Base-by-base conservation (phyloP, 2,329 filamentous ascomycete species). In the Zalaria sp. region DNA sequence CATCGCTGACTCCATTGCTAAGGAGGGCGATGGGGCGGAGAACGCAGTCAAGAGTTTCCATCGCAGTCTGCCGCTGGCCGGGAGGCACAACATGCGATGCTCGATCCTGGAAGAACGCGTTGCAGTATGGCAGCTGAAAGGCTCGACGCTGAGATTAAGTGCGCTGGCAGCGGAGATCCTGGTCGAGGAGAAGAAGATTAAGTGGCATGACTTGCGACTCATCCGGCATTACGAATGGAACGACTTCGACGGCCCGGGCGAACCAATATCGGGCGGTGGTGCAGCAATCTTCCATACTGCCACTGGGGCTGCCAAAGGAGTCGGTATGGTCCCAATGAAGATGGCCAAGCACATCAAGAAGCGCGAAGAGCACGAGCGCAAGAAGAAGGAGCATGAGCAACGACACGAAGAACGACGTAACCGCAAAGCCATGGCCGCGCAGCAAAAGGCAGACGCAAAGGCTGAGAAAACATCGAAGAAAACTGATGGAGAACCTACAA, bases 241-340 rank as follows among this genome's bases (percentile, higher is more conserved):
- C 49, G 81, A 85, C 51, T 85, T 84, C 51, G 79, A 82, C 49
- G 82, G 82, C 0, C 80, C 81, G 0, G 81, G 81, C 0, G 81
- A 85, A 53, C 81, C 81, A 0, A 63, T 86, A 8, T 82, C 79
- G 0, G 81, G 80, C 3, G 63, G 73, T 3, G 73, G 75, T 29
- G 73, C 75, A 7, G 79, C 78, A 0, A 50, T 84, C 4, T 66
- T 73, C n/a, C 67, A 68, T 3, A 75, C 73, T 0, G 54, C 79
- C 3, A 69, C 71, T 1, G 70, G 74, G 31, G 66, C 79, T 1
- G 73, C 79, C 26, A 65, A 68, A n/a, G 80, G 81, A 0, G 62
- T 83, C 10, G 77, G 73, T 1, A 69, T 74, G 39, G 73, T 83
- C 3, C 81, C 81, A 0, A 70, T 77, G 9, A 68, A 72, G 5